These are phyloP conservation scores for Pistacia integerrima DNA, from an alignment of 345 rosid genomes.

Conservation along the genomic window DNA sequence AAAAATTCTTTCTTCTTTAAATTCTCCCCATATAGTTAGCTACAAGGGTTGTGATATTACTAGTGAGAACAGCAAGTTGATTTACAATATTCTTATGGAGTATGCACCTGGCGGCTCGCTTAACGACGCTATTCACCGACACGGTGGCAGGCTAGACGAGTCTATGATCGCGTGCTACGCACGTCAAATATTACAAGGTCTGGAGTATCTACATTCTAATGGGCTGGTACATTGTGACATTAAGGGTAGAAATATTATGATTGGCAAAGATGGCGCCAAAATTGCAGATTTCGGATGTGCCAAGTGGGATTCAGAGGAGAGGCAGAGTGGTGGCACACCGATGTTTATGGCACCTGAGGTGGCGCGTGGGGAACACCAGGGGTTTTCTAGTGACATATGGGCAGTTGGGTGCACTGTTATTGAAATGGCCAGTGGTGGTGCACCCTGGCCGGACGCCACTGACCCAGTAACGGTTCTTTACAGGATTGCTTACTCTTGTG, in stretches of 20 bases:
- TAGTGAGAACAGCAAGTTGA: conserved; percentile 28
- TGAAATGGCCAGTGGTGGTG: conserved; percentile 72
- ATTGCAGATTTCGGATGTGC: conserved; percentile 84
- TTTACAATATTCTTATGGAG: conserved; percentile 72
- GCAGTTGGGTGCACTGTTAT: conserved; percentile 75
- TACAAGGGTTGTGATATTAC: conserved; percentile 62
- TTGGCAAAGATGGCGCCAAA: conserved; percentile 51
- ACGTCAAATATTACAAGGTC: conserved; percentile 54
- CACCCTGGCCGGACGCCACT: conserved; percentile 40
- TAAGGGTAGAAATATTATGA: conserved; percentile 63
- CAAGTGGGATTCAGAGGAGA: conserved; percentile 28
- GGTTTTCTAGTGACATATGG: conserved; percentile 65
- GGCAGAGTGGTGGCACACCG: conserved; percentile 57
- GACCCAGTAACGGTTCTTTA: conserved; percentile 49
- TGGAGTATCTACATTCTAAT: conserved; percentile 58
- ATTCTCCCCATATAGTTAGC: conserved; percentile 52
- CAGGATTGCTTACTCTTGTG: conserved; percentile 49
- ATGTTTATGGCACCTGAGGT: conserved; percentile 86
- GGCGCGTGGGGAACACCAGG: conserved; percentile 82
- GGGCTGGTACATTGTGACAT: conserved; percentile 78
- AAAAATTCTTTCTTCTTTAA: conserved; percentile 46
- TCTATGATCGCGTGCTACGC: conserved; percentile 42
- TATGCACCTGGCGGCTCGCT: conserved; percentile 62
- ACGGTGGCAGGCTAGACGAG: conserved; percentile 49
- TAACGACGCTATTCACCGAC: conserved; percentile 32